A percentile compares a stretch with the other conserved stretches of the same genome.
phyloP scores from a whole-genome alignment of 805 yeast genomes.

The Maudiozyma pseudohumilis region DNA sequence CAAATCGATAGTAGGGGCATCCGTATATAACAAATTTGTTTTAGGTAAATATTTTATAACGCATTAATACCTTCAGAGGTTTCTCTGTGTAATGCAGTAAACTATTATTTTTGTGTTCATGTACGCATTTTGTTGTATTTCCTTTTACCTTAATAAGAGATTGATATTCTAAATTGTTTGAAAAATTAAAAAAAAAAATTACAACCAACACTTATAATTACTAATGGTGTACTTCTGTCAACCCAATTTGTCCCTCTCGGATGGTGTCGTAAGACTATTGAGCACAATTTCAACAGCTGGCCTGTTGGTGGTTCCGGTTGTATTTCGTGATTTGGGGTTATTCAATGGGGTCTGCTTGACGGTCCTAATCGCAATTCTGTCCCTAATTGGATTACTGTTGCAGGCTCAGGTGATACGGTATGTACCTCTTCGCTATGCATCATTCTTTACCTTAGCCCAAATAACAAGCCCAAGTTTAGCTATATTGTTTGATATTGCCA shows the following conservation, averaged over 20 bases:
- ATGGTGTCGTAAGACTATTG: constrained; percentile 3
- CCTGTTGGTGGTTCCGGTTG: constrained; percentile 62
- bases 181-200: too few relatives aligned
- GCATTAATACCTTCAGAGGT: too few relatives aligned
- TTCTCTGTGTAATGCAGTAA: too few relatives aligned
- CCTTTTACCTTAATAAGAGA: too few relatives aligned
- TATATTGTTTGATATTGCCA: constrained; percentile 54
- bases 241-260: background rate
- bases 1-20: too few relatives aligned
- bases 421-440: constrained; percentile 44
- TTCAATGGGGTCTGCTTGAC: constrained; percentile 16
- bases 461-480: constrained; percentile 50
- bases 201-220: too few relatives aligned
- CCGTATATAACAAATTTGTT: too few relatives aligned
- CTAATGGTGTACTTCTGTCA: background rate
- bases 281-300: constrained; percentile 44
- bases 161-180: too few relatives aligned
- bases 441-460: constrained; percentile 54
- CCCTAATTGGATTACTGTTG: constrained; percentile 41
- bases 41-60: too few relatives aligned
- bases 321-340: constrained; percentile 35
- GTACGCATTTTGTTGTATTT: too few relatives aligned
- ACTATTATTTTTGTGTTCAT: too few relatives aligned
- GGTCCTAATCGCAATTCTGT: constrained; percentile 18
- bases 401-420: constrained; percentile 49